These are phyloP conservation scores for Ambrosia artemisiifolia DNA, from an alignment of 129 eudicot species.

Conservation along the genomic window DNA sequence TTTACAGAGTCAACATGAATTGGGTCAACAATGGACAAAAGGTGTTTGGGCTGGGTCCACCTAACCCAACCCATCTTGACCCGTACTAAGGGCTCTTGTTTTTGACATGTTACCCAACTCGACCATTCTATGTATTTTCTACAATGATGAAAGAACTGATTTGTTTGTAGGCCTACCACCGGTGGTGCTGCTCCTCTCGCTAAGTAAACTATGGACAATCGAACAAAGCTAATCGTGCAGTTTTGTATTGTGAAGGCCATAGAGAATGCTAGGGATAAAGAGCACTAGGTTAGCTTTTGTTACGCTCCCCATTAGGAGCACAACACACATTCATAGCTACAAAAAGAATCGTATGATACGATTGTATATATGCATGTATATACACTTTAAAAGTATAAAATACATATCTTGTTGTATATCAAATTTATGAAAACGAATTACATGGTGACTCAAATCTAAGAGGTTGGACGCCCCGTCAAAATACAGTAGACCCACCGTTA, in stretches of 20 bases:
- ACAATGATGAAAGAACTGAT: not conserved
- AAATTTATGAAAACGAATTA: no score
- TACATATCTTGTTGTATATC: no score
- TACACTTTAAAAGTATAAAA: no score
- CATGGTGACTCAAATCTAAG: no score
- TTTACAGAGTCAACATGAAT: not conserved
- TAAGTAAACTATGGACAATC: slow-evolving; percentile 18
- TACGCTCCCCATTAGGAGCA: not conserved
- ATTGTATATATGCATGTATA: not conserved
- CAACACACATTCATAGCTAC: not conserved
- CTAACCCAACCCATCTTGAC: not conserved
- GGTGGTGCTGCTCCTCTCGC: slow-evolving; percentile 54
- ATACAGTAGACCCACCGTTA: no score
- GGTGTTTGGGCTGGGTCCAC: not conserved
- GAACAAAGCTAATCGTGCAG: not conserved
- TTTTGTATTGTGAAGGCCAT: slow-evolving; percentile 30
- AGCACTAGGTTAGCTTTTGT: slow-evolving; percentile 23
- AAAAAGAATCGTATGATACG: not conserved
- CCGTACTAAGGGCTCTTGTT: not conserved
- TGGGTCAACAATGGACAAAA: no score
- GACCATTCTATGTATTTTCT: not conserved
- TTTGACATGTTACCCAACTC: not conserved
- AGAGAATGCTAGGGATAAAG: slow-evolving; percentile 17
- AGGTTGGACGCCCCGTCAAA: no score
- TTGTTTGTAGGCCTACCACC: slow-evolving; percentile 55